Evolutionary conservation across 129 eudicot species (phyloP).

Genomic region (Helianthus tuberosus): DNA sequence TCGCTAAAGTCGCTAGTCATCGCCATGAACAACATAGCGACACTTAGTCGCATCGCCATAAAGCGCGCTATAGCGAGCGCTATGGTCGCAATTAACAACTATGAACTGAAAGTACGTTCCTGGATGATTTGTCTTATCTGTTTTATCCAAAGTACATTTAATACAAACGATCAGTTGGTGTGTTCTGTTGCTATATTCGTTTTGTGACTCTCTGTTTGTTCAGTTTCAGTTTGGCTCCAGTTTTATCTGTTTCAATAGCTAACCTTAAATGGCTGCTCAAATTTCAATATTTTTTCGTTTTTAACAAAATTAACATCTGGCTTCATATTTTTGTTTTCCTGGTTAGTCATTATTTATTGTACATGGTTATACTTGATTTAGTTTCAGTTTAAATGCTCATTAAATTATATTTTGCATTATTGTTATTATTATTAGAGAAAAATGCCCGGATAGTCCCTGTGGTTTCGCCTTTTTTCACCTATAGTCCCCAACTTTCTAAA

Average conservation of each 20-base stretch:
- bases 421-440: too few relatives aligned
- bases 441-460: too few relatives aligned
- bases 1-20: too few relatives aligned
- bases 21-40: too few relatives aligned
- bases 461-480: too few relatives aligned
- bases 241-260: neutral
- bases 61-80: too few relatives aligned
- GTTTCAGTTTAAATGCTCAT: neutral
- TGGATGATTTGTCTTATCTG: neutral
- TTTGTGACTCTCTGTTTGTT: neutral
- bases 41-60: too few relatives aligned
- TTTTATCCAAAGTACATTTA: neutral
- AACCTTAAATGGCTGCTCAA: neutral
- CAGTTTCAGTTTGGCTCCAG: neutral
- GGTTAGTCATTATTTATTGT: neutral
- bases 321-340: neutral
- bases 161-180: conserved; percentile 1
- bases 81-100: too few relatives aligned
- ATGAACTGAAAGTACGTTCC: neutral
- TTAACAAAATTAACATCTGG: neutral
- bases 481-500: too few relatives aligned
- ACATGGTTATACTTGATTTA: neutral
- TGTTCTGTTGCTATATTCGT: neutral
- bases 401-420: neutral
- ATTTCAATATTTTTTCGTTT: neutral